These are phyloP conservation scores for Nidularia sp. DNA, from an alignment of 768 basidiomycete genomes.

Conservation along the genomic window DNA sequence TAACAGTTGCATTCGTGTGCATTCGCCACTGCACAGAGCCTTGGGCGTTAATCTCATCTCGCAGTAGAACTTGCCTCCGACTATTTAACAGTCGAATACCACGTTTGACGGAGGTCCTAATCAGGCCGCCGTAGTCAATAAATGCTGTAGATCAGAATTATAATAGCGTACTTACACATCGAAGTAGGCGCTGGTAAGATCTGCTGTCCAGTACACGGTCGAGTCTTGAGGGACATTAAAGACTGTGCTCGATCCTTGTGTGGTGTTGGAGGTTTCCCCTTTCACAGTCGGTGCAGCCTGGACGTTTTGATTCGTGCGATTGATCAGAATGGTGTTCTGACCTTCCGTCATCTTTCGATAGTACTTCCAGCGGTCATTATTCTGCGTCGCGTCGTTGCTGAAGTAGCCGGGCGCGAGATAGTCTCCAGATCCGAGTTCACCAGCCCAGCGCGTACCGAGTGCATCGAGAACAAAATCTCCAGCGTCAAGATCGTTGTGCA, in stretches of 20 bases:
- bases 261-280: slow-evolving; percentile 47
- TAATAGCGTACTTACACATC: slow-evolving; percentile 47
- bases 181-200: slow-evolving; percentile 76
- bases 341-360: slow-evolving; percentile 97
- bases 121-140: slow-evolving; percentile 9
- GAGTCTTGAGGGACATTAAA: slow-evolving; percentile 57
- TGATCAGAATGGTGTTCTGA: slow-evolving; percentile 89
- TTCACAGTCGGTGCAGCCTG: slow-evolving; percentile 55
- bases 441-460: slow-evolving; percentile 89
- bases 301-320: slow-evolving; percentile 76
- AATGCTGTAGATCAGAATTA: neutral
- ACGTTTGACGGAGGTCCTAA: slow-evolving; percentile 70
- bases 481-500: slow-evolving; percentile 90
- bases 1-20: slow-evolving; percentile 91
- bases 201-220: slow-evolving; percentile 77
- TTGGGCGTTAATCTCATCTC: slow-evolving; percentile 79
- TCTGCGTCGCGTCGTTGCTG: slow-evolving; percentile 56
- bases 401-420: slow-evolving; percentile 80
- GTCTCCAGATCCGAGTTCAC: slow-evolving; percentile 88
- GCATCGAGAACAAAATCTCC: slow-evolving; percentile 97
- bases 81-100: slow-evolving; percentile 82
- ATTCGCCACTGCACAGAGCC: slow-evolving; percentile 79
- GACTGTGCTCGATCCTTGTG: slow-evolving; percentile 85
- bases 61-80: slow-evolving; percentile 85
- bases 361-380: slow-evolving; percentile 78